Percentiles rank a stretch among this genome's conserved stretches.
Evolutionary conservation across 78 protist genomes (phyloP).

Genomic region (Dictyostelium purpureum): DNA sequence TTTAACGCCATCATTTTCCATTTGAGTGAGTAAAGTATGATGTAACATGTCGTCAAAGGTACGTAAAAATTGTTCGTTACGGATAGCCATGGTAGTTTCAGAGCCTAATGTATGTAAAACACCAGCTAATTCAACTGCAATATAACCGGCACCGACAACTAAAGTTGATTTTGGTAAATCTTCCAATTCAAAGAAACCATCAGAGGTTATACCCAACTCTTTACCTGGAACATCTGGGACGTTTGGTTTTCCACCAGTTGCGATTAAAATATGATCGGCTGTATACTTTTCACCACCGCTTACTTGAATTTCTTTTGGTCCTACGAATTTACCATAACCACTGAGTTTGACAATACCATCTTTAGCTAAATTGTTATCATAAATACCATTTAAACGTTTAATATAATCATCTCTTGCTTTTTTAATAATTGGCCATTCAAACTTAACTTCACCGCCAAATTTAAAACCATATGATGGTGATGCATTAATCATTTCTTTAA

Average conservation of each 20-base stretch:
- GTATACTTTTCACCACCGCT: constrained; percentile 49
- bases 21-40: constrained; percentile 54
- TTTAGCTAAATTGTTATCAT: constrained; percentile 67
- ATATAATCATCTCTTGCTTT: constrained; percentile 87
- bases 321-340: constrained; percentile 86
- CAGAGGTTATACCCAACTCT: constrained; percentile 82
- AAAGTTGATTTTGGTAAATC: constrained; percentile 73
- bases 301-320: constrained; percentile 63
- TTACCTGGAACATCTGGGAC: constrained; percentile 86
- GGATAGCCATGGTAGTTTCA: constrained; percentile 50
- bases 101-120: constrained; percentile 85
- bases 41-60: constrained; percentile 83
- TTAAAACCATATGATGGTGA: constrained; percentile 84
- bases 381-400: constrained; percentile 88
- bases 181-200: constrained; percentile 88
- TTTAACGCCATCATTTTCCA: constrained; percentile 62
- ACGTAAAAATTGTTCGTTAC: constrained; percentile 83
- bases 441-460: neutral
- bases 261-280: constrained; percentile 89
- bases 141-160: constrained; percentile 88
- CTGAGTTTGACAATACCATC: constrained; percentile 31
- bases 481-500: constrained; percentile 61
- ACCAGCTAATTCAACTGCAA: constrained; percentile 94
- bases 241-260: constrained; percentile 88
- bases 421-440: constrained; percentile 78